A percentile compares a stretch with the other conserved stretches of the same genome.
These are phyloP conservation scores for Fistulifera pelliculosa DNA, from an alignment of 108 stramenopile species.

Conservation along the genomic window DNA sequence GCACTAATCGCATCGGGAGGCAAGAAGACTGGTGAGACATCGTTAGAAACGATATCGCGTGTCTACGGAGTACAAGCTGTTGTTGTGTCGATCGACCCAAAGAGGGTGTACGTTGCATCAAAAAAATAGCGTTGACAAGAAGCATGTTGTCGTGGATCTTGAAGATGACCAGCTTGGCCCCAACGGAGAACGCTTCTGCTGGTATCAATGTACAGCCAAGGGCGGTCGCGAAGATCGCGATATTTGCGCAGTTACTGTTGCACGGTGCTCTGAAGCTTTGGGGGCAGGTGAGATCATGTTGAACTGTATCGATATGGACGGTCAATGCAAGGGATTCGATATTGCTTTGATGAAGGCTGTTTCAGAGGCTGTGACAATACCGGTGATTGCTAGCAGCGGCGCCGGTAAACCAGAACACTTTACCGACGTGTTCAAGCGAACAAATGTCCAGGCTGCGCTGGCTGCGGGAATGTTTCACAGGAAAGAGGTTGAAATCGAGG, in stretches of 20 bases:
- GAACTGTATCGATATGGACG: constrained; percentile 99
- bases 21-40: constrained; percentile 63
- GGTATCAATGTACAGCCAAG: constrained; percentile 98
- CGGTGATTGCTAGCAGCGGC: constrained; percentile 97
- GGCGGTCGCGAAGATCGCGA: constrained; percentile 90
- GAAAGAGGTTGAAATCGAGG: constrained; percentile 86
- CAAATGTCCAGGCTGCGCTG: constrained; percentile 87
- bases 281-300: constrained; percentile 98
- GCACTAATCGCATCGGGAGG: constrained; percentile 42
- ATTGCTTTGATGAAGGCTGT: constrained; percentile 85
- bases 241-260: constrained; percentile 90
- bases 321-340: constrained; percentile 94
- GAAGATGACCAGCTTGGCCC: constrained; percentile 62
- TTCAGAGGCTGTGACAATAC: constrained; percentile 84
- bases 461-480: constrained; percentile 99
- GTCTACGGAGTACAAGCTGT: constrained; percentile 98
- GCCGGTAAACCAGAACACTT: constrained; percentile 92
- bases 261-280: constrained; percentile 69
- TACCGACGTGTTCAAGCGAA: constrained; percentile 79
- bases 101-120: constrained; percentile 74
- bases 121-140: constrained; percentile 37
- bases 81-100: constrained; percentile 96
- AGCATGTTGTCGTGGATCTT: constrained; percentile 55
- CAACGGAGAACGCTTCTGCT: constrained; percentile 80
- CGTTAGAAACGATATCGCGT: constrained; percentile 85